These are phyloP conservation scores for Leptomonas pyrrhocoris DNA, from an alignment of 208 protist species.

Conservation along the genomic window DNA sequence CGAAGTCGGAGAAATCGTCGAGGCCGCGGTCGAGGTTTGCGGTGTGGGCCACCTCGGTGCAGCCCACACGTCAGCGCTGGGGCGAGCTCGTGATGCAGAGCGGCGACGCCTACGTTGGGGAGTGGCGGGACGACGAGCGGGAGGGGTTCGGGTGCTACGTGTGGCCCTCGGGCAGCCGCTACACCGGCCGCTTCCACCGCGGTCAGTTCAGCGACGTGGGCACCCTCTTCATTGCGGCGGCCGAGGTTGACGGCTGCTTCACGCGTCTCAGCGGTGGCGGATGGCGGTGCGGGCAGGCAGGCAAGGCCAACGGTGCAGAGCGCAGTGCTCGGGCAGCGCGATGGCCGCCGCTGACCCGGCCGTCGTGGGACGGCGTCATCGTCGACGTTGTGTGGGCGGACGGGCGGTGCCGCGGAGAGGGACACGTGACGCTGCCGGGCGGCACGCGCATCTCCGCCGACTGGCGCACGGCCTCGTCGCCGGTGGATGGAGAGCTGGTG, in stretches of 20 bases:
- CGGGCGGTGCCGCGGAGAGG: slow-evolving; percentile 65
- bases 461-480: slow-evolving; percentile 56
- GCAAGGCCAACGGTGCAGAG: not conserved
- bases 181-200: slow-evolving; percentile 61
- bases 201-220: slow-evolving; percentile 74
- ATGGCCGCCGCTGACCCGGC: slow-evolving; percentile 20
- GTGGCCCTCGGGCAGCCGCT: slow-evolving; percentile 60
- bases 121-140: slow-evolving; percentile 71
- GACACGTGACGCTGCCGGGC: slow-evolving; percentile 65
- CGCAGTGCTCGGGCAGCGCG: not conserved
- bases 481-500: slow-evolving; percentile 56
- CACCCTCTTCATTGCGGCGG: slow-evolving; percentile 50
- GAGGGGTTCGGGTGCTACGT: slow-evolving; percentile 81
- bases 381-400: slow-evolving; percentile 73
- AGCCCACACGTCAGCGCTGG: slow-evolving; percentile 52
- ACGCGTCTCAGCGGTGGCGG: slow-evolving; percentile 31
- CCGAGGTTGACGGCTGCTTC: slow-evolving; percentile 30
- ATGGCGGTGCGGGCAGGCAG: slow-evolving; percentile 8
- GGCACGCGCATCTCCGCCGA: slow-evolving; percentile 62
- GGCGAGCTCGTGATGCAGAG: slow-evolving; percentile 60
- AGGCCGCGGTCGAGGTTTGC: slow-evolving; percentile 57
- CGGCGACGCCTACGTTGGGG: slow-evolving; percentile 79
- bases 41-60: slow-evolving; percentile 52
- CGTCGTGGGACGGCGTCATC: slow-evolving; percentile 45
- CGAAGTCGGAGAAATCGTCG: not conserved